phyloP scores from a whole-genome alignment of 139 green algal species.

The Limnomonas spitsbergensis region DNA sequence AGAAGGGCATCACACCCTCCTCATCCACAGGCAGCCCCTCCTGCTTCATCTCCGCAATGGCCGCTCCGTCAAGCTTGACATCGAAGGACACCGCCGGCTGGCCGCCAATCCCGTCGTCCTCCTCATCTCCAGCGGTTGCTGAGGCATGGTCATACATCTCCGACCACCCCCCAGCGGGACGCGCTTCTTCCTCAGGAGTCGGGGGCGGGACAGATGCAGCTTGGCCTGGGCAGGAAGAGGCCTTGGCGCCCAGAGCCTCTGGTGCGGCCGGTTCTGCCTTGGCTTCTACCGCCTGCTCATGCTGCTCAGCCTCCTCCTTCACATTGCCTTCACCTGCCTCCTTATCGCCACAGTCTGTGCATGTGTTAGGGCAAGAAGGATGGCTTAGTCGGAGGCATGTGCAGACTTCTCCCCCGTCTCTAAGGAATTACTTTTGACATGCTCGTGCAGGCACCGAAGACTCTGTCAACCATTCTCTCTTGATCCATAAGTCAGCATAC shows the following conservation, averaged over 20 bases:
- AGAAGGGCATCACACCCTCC: conserved; percentile 78
- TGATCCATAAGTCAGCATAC: too few relatives aligned
- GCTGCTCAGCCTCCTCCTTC: too few relatives aligned
- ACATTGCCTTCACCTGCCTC: too few relatives aligned
- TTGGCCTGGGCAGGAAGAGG: neutral
- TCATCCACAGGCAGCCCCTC: conserved; percentile 59
- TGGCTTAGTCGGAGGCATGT: too few relatives aligned
- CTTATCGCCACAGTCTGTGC: too few relatives aligned
- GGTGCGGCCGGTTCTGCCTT: too few relatives aligned
- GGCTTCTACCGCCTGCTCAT: too few relatives aligned
- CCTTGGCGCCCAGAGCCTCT: neutral
- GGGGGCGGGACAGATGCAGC: neutral
- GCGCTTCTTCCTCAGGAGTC: neutral
- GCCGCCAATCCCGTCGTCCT: neutral
- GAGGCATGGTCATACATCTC: neutral
- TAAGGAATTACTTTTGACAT: too few relatives aligned
- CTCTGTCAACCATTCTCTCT: too few relatives aligned
- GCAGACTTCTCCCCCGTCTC: too few relatives aligned
- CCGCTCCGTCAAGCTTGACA: neutral
- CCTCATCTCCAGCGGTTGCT: neutral
- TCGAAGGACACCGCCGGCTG: neutral
- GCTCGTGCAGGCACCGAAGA: too few relatives aligned
- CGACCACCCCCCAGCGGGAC: neutral
- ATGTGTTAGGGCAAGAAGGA: too few relatives aligned
- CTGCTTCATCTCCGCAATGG: neutral